phyloP scores from a whole-genome alignment of 257 asterid genomes.

The Solanum dulcamara region DNA sequence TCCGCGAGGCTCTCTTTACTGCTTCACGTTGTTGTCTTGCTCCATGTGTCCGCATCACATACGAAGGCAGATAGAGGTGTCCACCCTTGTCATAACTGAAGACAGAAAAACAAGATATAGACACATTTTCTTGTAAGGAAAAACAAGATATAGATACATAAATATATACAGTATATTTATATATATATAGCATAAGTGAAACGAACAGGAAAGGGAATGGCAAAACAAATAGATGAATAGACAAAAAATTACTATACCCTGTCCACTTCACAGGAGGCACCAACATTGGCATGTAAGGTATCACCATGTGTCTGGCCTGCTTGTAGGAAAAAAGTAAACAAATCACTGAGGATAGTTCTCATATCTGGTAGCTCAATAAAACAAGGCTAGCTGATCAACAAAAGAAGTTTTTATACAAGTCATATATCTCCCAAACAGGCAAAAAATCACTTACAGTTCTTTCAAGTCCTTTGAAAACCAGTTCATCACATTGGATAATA shows the following conservation, averaged over 20 bases:
- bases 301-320: slow-evolving; percentile 95
- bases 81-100: slow-evolving; percentile 89
- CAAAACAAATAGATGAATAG: neutral
- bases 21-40: slow-evolving; percentile 85
- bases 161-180: neutral
- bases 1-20: slow-evolving; percentile 50
- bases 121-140: neutral
- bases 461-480: slow-evolving; percentile 78
- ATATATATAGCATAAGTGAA: neutral
- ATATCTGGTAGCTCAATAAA: neutral
- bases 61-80: slow-evolving; percentile 72
- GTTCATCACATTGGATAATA: slow-evolving; percentile 76
- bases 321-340: slow-evolving; percentile 1
- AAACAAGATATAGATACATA: neutral
- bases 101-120: neutral
- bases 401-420: neutral
- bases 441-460: slow-evolving; percentile 48
- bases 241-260: slow-evolving; percentile 34
- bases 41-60: slow-evolving; percentile 96
- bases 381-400: neutral
- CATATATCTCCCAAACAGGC: neutral
- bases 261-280: slow-evolving; percentile 91
- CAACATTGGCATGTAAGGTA: slow-evolving; percentile 98
- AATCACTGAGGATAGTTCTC: neutral
- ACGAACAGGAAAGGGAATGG: neutral